Evolutionary conservation across 2,329 filamentous ascomycete genomes (phyloP).

Genomic region (Talaromyces rugulosus): DNA sequence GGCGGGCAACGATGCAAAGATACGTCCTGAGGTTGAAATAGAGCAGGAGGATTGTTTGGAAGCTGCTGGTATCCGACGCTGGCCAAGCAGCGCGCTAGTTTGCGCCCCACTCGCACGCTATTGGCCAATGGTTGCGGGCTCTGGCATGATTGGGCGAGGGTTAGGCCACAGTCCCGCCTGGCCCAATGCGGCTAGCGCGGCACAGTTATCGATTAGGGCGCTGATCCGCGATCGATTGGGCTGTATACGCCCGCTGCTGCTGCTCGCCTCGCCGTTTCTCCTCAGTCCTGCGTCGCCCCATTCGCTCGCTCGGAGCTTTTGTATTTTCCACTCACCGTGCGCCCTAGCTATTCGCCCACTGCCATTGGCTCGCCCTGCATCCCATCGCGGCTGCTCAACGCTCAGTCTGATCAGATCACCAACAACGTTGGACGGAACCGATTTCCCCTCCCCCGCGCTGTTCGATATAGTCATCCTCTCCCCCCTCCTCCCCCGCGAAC

Average conservation of each 20-base stretch:
- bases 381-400: not conserved
- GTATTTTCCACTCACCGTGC: not conserved
- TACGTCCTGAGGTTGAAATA: not conserved
- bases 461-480: not conserved
- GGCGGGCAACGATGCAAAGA: constrained; percentile 22
- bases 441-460: constrained; percentile 5
- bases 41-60: not conserved
- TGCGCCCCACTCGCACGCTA: not conserved
- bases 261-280: not conserved
- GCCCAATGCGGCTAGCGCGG: not conserved
- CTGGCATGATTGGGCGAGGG: not conserved
- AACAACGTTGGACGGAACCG: not conserved
- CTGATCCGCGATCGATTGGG: not conserved
- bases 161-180: not conserved
- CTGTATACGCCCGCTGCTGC: not conserved
- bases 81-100: not conserved
- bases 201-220: not conserved
- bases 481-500: constrained; percentile 5
- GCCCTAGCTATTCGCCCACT: not conserved
- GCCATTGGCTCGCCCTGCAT: not conserved
- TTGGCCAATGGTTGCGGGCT: not conserved
- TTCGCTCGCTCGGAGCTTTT: not conserved
- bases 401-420: not conserved
- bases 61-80: not conserved
- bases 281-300: not conserved